Conservation (phyloP, 2,329 filamentous ascomycete genomes). For the Diaporthe vexans region DNA sequence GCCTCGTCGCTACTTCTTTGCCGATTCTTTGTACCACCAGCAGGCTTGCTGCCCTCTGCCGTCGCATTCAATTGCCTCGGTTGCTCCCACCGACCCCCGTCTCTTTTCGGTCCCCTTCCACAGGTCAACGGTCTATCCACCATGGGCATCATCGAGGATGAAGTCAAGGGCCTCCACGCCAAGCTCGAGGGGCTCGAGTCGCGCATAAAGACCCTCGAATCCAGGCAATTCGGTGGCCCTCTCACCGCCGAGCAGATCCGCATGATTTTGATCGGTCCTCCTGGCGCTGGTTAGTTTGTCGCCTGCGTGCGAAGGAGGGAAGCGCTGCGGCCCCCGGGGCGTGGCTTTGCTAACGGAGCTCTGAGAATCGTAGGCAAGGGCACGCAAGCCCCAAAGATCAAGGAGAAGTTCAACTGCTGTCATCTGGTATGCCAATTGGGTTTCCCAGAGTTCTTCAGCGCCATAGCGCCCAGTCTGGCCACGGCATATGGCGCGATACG, state of each 20-base stretch:
- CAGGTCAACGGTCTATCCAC: conserved; percentile 15
- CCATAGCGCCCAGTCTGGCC: conserved; percentile 1
- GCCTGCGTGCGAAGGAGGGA: background rate
- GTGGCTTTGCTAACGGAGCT: conserved; percentile 42
- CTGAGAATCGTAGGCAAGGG: conserved; percentile 82
- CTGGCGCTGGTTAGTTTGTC: conserved; percentile 81
- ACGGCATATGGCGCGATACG: background rate
- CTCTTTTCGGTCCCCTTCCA: conserved; percentile 1
- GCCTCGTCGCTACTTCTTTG: conserved; percentile 8
- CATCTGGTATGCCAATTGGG: conserved; percentile 80
- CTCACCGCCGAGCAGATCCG: conserved; percentile 78
- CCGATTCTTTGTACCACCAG: conserved; percentile 16
- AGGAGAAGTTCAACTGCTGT: conserved; percentile 97
- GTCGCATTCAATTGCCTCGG: conserved; percentile 37
- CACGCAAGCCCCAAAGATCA: conserved; percentile 97
- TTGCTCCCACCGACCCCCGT: background rate
- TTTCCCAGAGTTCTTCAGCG: background rate
- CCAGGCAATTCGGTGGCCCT: conserved; percentile 72
- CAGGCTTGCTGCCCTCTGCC: conserved; percentile 13
- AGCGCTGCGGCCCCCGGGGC: conserved; percentile 7
- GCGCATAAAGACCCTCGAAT: conserved; percentile 88
- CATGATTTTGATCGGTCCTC: conserved; percentile 98
- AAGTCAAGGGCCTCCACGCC: conserved; percentile 87
- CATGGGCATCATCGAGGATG: conserved; percentile 91
- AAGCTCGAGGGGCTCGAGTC: conserved; percentile 87